Evolutionary conservation across 345 rosid genomes (phyloP).

Genomic region (Linum trigynum): DNA sequence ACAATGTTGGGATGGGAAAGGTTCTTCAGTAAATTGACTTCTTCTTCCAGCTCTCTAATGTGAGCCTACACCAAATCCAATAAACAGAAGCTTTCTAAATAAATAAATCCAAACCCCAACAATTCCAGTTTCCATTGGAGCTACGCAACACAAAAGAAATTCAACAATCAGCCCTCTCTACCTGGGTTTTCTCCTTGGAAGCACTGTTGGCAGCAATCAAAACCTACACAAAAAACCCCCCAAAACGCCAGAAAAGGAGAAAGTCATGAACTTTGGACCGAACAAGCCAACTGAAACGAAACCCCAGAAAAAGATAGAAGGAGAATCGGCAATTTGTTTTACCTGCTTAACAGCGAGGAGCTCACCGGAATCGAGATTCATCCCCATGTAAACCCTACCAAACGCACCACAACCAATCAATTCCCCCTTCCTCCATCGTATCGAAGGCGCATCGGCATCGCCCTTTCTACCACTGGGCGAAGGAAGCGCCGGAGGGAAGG

Average conservation of each 20-base stretch:
- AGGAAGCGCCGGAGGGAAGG: conserved; percentile 3
- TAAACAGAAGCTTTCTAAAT: not conserved
- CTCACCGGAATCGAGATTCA: conserved; percentile 32
- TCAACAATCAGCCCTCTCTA: conserved; percentile 5
- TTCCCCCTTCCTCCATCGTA: conserved; percentile 31
- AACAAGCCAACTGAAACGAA: not conserved
- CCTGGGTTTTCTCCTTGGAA: conserved; percentile 73
- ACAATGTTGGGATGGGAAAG: conserved; percentile 28
- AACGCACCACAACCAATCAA: conserved; percentile 28
- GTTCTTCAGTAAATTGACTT: conserved; percentile 29
- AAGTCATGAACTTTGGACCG: not conserved
- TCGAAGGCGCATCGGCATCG: conserved; percentile 11
- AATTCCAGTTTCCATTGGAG: not conserved
- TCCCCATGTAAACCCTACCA: conserved; percentile 29
- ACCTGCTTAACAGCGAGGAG: conserved; percentile 31
- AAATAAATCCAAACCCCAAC: not conserved
- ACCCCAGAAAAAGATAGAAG: not conserved
- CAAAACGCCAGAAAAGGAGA: not conserved
- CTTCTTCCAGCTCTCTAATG: conserved; percentile 31
- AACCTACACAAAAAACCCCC: conserved; percentile 31
- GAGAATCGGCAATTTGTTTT: not conserved
- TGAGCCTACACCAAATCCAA: conserved; percentile 19
- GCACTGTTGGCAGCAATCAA: conserved; percentile 50
- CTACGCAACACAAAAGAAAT: not conserved
- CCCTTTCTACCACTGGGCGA: conserved; percentile 12